Evolutionary conservation across 169 alveolate species (phyloP).

Genomic region (Plasmodium gaboni): DNA sequence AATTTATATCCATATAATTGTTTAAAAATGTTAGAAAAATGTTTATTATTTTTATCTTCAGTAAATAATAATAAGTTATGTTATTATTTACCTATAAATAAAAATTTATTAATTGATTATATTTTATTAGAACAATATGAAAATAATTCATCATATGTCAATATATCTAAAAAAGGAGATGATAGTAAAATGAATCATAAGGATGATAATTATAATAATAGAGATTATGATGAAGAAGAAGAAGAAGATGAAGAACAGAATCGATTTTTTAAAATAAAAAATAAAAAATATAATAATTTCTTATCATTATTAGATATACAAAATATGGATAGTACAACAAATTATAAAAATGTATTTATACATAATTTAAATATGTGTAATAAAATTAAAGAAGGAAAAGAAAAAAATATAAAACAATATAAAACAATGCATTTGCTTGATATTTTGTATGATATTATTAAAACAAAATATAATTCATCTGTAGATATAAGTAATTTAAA

Average conservation of each 20-base stretch:
- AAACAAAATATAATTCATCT: conserved; percentile 38
- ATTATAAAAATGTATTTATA: conserved; percentile 59
- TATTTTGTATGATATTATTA: conserved; percentile 58
- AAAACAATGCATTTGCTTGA: conserved; percentile 64
- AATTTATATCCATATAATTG: conserved; percentile 65
- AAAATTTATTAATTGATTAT: conserved; percentile 57
- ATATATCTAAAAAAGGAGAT: background rate
- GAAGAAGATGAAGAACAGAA: conserved; percentile 1
- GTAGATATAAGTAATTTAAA: conserved; percentile 61
- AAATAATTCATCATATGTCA: background rate
- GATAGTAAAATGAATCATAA: background rate
- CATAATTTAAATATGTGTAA: conserved; percentile 38
- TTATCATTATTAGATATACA: conserved; percentile 59
- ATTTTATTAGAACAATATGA: conserved; percentile 72
- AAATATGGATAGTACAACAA: conserved; percentile 12
- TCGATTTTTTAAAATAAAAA: conserved; percentile 25
- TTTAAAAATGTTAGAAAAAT: conserved; percentile 66
- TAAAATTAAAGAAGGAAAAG: conserved; percentile 13
- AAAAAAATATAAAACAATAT: conserved; percentile 28
- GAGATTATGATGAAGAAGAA: too few relatives aligned
- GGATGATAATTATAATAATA: background rate
- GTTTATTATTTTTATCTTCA: conserved; percentile 53
- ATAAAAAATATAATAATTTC: conserved; percentile 38
- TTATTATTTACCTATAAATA: conserved; percentile 68
- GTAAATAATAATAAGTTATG: conserved; percentile 72